Percentiles rank a stretch among this genome's conserved stretches.
phyloP scores from a whole-genome alignment of 257 asterid genomes.

The Solanum corneliomulleri region DNA sequence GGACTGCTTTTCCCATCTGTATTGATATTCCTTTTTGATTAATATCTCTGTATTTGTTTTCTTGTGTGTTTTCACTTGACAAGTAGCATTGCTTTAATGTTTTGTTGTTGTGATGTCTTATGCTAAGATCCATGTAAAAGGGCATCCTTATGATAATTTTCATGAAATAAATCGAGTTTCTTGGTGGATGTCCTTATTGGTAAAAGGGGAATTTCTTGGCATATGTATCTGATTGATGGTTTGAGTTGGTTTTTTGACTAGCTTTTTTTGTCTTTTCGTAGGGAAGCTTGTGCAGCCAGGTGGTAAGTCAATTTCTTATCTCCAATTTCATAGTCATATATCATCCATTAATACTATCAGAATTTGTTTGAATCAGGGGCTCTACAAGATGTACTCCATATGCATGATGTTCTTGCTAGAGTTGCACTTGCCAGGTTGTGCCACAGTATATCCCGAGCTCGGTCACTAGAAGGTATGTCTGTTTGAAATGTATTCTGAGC shows the following conservation, averaged over 20 bases:
- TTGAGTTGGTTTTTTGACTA: not conserved
- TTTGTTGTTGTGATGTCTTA: not conserved
- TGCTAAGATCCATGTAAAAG: not conserved
- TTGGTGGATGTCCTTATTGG: not conserved
- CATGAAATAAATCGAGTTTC: not conserved
- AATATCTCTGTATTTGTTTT: not conserved
- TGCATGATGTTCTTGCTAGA: slow-evolving; percentile 99
- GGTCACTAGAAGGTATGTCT: slow-evolving; percentile 74
- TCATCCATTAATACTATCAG: slow-evolving; percentile 4
- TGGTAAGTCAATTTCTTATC: slow-evolving; percentile 40
- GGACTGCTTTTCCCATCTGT: not conserved
- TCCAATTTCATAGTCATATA: slow-evolving; percentile 2
- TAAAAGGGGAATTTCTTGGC: not conserved
- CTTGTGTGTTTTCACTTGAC: not conserved
- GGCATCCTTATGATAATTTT: not conserved
- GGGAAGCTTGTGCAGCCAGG: slow-evolving; percentile 88
- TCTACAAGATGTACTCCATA: slow-evolving; percentile 89
- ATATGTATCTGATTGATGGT: not conserved
- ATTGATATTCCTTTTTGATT: not conserved
- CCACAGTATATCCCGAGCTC: slow-evolving; percentile 83
- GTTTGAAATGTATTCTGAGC: not conserved
- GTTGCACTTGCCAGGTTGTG: slow-evolving; percentile 95
- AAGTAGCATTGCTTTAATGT: not conserved
- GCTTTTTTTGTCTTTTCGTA: slow-evolving; percentile 30
- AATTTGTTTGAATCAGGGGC: slow-evolving; percentile 66